These are phyloP conservation scores for Podospora tetraspora DNA, from an alignment of 495 filamentous ascomycete genomes.

Conservation along the genomic window DNA sequence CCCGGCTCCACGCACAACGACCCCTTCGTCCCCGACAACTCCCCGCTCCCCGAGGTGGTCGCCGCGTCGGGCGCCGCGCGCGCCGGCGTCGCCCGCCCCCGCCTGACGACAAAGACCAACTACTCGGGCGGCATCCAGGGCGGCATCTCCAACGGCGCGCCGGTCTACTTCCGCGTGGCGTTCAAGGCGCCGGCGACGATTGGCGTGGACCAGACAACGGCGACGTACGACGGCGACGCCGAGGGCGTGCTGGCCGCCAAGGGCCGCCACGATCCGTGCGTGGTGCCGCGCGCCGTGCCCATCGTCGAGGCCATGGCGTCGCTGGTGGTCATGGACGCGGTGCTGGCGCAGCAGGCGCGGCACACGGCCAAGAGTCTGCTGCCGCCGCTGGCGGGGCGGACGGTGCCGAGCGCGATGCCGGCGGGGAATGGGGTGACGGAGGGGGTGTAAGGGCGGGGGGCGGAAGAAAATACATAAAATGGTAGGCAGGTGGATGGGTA, in stretches of 20 bases:
- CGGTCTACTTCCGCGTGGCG: slow-evolving; percentile 89
- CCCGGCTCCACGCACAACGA: slow-evolving; percentile 94
- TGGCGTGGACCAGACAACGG: slow-evolving; percentile 82
- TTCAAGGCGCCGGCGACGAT: slow-evolving; percentile 98
- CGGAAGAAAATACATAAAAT: neutral
- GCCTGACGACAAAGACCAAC: slow-evolving; percentile 86
- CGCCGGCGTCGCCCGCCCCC: slow-evolving; percentile 38
- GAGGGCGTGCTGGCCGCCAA: slow-evolving; percentile 85
- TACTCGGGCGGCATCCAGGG: slow-evolving; percentile 96
- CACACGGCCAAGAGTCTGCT: slow-evolving; percentile 49
- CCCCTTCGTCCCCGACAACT: slow-evolving; percentile 62
- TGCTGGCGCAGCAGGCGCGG: slow-evolving; percentile 78
- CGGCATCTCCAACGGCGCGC: slow-evolving; percentile 91
- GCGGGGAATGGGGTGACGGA: slow-evolving; percentile 29
- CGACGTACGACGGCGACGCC: slow-evolving; percentile 63
- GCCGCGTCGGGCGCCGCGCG: slow-evolving; percentile 33
- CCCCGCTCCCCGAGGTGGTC: slow-evolving; percentile 31
- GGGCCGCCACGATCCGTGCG: slow-evolving; percentile 93
- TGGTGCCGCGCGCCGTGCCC: slow-evolving; percentile 87
- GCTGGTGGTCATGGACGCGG: slow-evolving; percentile 84
- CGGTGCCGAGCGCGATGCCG: slow-evolving; percentile 21
- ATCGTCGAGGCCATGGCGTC: slow-evolving; percentile 97
- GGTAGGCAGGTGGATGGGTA: neutral
- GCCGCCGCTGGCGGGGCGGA: slow-evolving; percentile 42
- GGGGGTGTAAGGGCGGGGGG: neutral